Base-by-base conservation (phyloP, 2,329 filamentous ascomycete species). In the Pezicula carpinea region DNA sequence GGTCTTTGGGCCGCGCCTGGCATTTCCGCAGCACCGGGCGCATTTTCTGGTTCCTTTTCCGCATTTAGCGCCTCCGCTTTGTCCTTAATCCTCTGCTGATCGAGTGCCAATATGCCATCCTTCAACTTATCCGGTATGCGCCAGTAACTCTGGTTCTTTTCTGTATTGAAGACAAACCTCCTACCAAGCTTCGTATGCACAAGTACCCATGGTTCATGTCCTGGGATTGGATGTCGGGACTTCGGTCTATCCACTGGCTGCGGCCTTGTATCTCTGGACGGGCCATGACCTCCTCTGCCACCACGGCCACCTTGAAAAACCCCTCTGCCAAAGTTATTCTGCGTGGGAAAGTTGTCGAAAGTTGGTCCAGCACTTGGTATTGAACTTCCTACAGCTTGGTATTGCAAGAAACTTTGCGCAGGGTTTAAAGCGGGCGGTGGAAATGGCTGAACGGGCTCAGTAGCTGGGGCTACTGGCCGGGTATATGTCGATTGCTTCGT, bases 141-240 rank as follows among this genome's bases (percentile, higher is more conserved):
- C 93, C 95, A 99, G 66, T 90, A 90, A 66, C 91, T 97, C 56
- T 90, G 78, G 32, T 92, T 87, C 55, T 92, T 96, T 45, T 79
- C 77, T 0, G 83, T 80, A 57, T 99, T 96, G 70, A 95, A 88
- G 2, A 91, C 90, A 62, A 99, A 99, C 44, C 91, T 80, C 48
- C 93, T 77, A 18, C 89, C 88, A 52, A 92, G 82, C 63, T 89
- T 96, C 1, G 93, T 99, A 63, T 86, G 88, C n/a, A 99, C 89
- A 3, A 99, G 72, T 0, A 95, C 69, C 93, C 93, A 99, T 14
- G 90, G 87, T 57, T 87, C 84, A 58, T 82, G 87, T 2, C 85
- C 85, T 0, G 90, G 90, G 39, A 99, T 93, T 5, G 76, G 63
- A 47, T 87, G 79, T 63, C 88, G 91, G 22, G 83, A 83, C 66